Evolutionary conservation across 2,329 filamentous ascomycete genomes (phyloP).

Genomic region (Phyllosticta citribraziliensis): DNA sequence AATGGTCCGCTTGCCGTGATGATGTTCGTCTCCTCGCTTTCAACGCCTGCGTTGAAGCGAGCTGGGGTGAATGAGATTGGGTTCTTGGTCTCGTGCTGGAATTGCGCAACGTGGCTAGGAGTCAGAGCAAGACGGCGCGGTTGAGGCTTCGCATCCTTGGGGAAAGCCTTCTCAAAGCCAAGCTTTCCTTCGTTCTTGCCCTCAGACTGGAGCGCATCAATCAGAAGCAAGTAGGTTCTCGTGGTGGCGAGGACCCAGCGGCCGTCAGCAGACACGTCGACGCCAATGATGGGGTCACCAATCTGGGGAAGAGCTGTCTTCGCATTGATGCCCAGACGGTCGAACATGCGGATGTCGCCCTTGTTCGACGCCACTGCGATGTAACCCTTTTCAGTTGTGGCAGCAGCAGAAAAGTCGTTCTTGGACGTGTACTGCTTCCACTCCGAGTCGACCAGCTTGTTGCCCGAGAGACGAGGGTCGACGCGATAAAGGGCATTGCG

Average conservation of each 20-base stretch:
- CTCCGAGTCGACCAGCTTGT: conserved; percentile 86
- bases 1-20: conserved; percentile 95
- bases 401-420: conserved; percentile 91
- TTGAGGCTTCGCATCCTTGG: conserved; percentile 86
- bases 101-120: conserved; percentile 89
- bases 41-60: conserved; percentile 84
- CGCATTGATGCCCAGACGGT: conserved; percentile 89
- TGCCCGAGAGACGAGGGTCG: conserved; percentile 79
- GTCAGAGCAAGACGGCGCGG: conserved; percentile 81
- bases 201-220: conserved; percentile 80
- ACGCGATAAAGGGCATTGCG: conserved; percentile 88
- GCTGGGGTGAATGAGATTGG: conserved; percentile 82
- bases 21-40: conserved; percentile 78
- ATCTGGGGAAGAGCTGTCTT: conserved; percentile 96
- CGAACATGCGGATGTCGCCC: conserved; percentile 93
- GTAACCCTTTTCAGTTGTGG: conserved; percentile 93
- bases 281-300: conserved; percentile 85
- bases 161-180: conserved; percentile 91
- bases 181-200: conserved; percentile 97
- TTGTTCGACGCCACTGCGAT: conserved; percentile 97
- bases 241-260: conserved; percentile 94
- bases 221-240: conserved; percentile 84
- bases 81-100: conserved; percentile 88
- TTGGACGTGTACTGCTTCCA: conserved; percentile 95
- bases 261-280: conserved; percentile 92